Evolutionary conservation across 192 early-diverging fungal genomes (phyloP), one percentile per base, ranked within the genome.

Genomic region (Rhizophagus clarus): DNA sequence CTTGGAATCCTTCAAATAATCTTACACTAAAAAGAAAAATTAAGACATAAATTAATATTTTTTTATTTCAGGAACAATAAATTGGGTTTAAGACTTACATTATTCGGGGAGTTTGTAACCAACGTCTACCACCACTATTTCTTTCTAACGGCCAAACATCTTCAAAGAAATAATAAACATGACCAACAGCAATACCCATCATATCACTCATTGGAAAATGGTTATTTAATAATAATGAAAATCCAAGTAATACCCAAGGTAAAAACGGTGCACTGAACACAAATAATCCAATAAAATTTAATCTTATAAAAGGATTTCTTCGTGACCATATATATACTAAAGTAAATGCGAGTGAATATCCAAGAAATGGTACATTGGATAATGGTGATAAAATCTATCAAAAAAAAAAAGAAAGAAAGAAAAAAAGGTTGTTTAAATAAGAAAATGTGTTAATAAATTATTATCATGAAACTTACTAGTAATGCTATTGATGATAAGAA

Each of bases 251-350:
- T 1, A 96, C 93, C 92, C 93, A 97, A 1, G 97, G 96, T 1
- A 99, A 86, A 77, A 96, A 97, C 2, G 97, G 93, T 3, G 98
- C 98, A 22, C 90, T 90, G 62, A 97, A 95, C 12, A 90, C 95
- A 80, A 99, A 91, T n/a, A 98, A 80, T 11, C 97, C 97, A 69
- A 99, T 84, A 68, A 99, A 96, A 74, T 90, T 95, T 49, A 99
- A 89, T 74, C 91, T 89, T 60, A 96, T 86, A 74, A 91, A 90
- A n/a, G 97, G 94, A 83, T 99, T 98, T 32, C 95, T 91, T 29
- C 97, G 87, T n/a, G 96, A 94, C 98, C 98, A 99, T 32, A 99
- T 88, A 78, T 99, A 99, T 0, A 97, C 95, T 69, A 99, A 81
- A 37, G 94, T 89, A 74, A 95, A 94, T 1, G 94, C 91, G 15